Conservation (phyloP, 176 grass and related monocot species). For the Carex scoparia region DNA sequence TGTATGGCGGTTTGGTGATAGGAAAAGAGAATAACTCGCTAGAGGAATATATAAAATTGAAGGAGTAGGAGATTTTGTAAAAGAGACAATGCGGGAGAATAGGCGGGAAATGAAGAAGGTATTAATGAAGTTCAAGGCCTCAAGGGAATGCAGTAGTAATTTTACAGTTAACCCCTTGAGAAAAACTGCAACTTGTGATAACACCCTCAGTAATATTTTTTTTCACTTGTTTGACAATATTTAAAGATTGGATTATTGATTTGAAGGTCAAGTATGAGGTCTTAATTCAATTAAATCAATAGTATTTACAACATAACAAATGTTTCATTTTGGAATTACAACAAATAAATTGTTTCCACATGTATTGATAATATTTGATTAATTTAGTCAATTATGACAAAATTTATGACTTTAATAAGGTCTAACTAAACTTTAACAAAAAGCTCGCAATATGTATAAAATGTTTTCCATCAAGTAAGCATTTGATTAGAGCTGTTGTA, state of each 20-base stretch:
- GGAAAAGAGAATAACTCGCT: not conserved
- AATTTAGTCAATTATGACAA: not conserved
- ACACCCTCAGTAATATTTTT: not conserved
- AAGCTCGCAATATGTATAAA: not conserved
- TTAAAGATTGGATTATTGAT: no score
- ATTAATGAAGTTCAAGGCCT: not conserved
- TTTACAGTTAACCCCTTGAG: not conserved
- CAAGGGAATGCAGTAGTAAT: not conserved
- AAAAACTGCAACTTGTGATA: not conserved
- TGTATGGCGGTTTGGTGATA: not conserved
- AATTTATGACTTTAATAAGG: not conserved
- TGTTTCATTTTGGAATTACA: not conserved
- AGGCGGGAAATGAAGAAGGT: conserved; percentile 20
- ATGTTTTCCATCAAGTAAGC: not conserved
- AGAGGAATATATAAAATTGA: not conserved
- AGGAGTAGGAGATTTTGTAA: not conserved
- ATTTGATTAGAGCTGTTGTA: no score
- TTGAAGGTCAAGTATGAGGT: no score
- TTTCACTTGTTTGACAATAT: no score
- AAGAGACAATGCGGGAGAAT: not conserved
- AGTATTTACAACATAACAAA: no score
- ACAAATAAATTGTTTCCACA: not conserved
- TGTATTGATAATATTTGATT: not conserved
- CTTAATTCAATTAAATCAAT: no score
- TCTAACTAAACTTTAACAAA: not conserved